Evolutionary conservation across 169 alveolate genomes (phyloP), one percentile per base, ranked within the genome.

Genomic region (Babesia ovis): DNA sequence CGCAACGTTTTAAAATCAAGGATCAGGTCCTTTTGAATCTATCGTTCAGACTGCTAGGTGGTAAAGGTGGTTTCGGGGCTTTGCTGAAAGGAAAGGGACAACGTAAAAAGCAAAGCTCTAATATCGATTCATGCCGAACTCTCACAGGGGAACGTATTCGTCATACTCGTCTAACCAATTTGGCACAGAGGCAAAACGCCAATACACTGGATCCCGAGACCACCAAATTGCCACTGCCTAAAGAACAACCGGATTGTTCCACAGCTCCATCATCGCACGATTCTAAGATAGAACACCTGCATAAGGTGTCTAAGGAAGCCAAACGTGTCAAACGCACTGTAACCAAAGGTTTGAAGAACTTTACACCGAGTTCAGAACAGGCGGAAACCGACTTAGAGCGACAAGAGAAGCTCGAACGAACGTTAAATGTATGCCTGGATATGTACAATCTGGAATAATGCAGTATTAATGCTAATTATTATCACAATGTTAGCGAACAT

Each of bases 41-140:
- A 16, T 22, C 62, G 8, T 61, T n/a, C 43, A 45, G 68, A 34
- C 35, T 80, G 16, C 69, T 80, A 6, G 88, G 88, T 20, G 88
- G 88, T 1, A 80, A 80, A 60, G 88, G 88, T 11, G 88, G 88
- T 9, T 80, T 80, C 56, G 88, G 88, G n/a, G 80, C 80, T 20
- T 41, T 71, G 35, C 70, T 80, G 27, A 68, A 61, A 41, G 56
- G 50, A 23, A 68, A 68, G 48, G 77, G 75, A 11, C 22, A 37
- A 18, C 68, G 73, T 53, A 80, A 80, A 51, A 80, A 64, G 18
- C 83, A 68, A 45, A 51, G 74, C 12, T 66, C 59, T 35, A 80
- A 80, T 60, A 25, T 80, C 31, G 88, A 80, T 39, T 80, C 88
- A 12, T 80, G 88, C 53, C n/a, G 88, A 31, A 71, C 68, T 43